Base-by-base conservation (phyloP, 208 protist species). In the Crithidia mellificae region DNA sequence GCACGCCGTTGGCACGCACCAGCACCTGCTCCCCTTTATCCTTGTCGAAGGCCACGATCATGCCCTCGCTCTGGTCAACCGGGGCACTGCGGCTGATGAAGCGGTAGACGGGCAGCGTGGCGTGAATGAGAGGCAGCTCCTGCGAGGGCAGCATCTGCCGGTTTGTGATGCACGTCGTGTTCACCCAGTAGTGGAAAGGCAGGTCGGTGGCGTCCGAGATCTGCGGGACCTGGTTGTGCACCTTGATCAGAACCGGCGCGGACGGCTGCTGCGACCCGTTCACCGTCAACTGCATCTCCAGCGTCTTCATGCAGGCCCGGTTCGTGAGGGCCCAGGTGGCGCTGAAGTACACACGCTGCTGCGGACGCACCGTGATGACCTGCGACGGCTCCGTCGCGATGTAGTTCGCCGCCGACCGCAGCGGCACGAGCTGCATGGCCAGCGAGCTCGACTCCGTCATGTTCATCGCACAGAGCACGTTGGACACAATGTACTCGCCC, bases 131-230 rank as follows among this genome's bases (percentile, higher is more conserved):
- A 15, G 91, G 88, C 46, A 94, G 76, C 79, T 96, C 91, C 63
- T 90, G 83, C 49, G 84, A 79, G 25, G 74, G 49, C 53, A 87
- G 77, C 75, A 94, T 86, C n/a, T 76, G 71, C 30, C 88, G 75
- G 66, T 96, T 96, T 47, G 85, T 88, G 29, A 89, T 55, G 57
- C 84, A 86, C 41, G 84, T 90, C 22, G 83, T 92, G 70, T 96
- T 96, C 20, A 93, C 76, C 91, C 91, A 96, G 76, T 94, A 96
- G 50, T 91, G 87, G 53, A 89, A 96, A 8, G 91, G 85, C 22
- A 84, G 67, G 64, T 93, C 85, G 17, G 75, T 80, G 25, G 71
- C 71, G 25, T 63, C 71, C 7, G 58, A 56, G 17, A 73, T 78
- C 69, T 91, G 85, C 30, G 91, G 91, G 7, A 85, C 63, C 20